phyloP scores from a whole-genome alignment of 108 stramenopile species.

The Fragilaria crotonensis region DNA sequence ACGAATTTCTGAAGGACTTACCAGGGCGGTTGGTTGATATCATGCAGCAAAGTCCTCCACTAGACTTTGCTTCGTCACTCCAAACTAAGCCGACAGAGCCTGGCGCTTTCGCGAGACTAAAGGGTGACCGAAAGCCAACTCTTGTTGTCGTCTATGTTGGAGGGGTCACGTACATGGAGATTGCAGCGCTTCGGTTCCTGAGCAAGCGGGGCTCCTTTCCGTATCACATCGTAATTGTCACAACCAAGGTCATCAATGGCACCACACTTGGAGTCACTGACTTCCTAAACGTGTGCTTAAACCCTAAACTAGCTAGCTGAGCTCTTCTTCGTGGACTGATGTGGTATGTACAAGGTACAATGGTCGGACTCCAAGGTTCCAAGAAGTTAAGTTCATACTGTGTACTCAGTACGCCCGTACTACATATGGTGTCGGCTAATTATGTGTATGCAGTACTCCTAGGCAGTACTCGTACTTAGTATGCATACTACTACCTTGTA shows the following conservation, averaged over 20 bases:
- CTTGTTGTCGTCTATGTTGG: conserved; percentile 86
- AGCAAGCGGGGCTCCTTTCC: conserved; percentile 67
- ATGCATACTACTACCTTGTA: no score
- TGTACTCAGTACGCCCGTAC: no score
- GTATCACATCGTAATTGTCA: conserved; percentile 54
- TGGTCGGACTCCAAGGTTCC: no score
- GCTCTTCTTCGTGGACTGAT: no score
- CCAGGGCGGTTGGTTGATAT: conserved; percentile 72
- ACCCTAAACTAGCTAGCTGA: no score
- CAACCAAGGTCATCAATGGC: conserved; percentile 76
- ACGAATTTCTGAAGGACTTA: conserved; percentile 57
- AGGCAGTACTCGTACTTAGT: no score
- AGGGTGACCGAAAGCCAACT: conserved; percentile 50
- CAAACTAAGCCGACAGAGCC: conserved; percentile 19
- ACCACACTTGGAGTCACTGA: no score
- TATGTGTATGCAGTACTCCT: no score
- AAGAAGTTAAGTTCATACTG: no score
- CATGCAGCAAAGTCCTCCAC: conserved; percentile 48
- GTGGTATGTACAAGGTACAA: no score
- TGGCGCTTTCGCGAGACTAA: conserved; percentile 33
- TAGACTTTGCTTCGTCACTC: conserved; percentile 52
- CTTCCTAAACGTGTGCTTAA: no score
- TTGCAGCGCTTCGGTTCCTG: conserved; percentile 87
- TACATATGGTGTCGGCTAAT: no score
- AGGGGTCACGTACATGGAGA: conserved; percentile 90